phyloP scores from a whole-genome alignment of 768 basidiomycete genomes.

The Boletus rubescentipes region DNA sequence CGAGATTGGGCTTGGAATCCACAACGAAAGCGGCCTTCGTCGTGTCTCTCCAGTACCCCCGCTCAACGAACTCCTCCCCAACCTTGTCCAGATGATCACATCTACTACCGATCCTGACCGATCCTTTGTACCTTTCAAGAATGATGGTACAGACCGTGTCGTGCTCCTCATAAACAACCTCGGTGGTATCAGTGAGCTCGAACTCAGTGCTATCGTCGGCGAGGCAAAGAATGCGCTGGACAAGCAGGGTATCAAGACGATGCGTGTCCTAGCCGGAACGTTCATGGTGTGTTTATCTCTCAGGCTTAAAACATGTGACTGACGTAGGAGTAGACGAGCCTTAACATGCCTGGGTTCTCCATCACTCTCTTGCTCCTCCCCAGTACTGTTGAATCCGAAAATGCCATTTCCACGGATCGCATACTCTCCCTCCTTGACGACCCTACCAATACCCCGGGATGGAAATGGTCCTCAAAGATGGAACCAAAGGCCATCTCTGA shows the following conservation, averaged over 20 bases:
- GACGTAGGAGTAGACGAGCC: conserved; percentile 57
- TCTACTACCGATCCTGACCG: conserved; percentile 76
- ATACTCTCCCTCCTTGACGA: conserved; percentile 73
- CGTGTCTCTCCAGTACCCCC: conserved; percentile 71
- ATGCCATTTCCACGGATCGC: conserved; percentile 38
- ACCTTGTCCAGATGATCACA: conserved; percentile 67
- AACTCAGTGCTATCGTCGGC: conserved; percentile 65
- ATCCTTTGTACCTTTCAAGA: conserved; percentile 70
- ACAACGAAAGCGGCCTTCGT: conserved; percentile 81
- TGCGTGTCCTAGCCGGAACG: conserved; percentile 71
- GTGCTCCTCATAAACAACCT: conserved; percentile 87
- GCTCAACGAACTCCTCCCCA: conserved; percentile 64
- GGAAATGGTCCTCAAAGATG: conserved; percentile 70
- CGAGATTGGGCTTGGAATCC: conserved; percentile 90
- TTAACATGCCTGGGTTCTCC: conserved; percentile 94
- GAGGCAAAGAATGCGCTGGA: conserved; percentile 60
- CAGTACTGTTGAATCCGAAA: conserved; percentile 35
- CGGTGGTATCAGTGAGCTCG: conserved; percentile 81
- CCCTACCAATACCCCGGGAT: conserved; percentile 68
- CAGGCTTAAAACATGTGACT: background rate
- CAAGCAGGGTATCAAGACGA: conserved; percentile 52
- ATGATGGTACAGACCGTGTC: conserved; percentile 62
- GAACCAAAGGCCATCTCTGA: conserved; percentile 35
- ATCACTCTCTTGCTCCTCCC: conserved; percentile 81
- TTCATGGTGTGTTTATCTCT: conserved; percentile 66